Conservation (phyloP, 2,329 filamentous ascomycete species). For the Sporothrix humicola region DNA sequence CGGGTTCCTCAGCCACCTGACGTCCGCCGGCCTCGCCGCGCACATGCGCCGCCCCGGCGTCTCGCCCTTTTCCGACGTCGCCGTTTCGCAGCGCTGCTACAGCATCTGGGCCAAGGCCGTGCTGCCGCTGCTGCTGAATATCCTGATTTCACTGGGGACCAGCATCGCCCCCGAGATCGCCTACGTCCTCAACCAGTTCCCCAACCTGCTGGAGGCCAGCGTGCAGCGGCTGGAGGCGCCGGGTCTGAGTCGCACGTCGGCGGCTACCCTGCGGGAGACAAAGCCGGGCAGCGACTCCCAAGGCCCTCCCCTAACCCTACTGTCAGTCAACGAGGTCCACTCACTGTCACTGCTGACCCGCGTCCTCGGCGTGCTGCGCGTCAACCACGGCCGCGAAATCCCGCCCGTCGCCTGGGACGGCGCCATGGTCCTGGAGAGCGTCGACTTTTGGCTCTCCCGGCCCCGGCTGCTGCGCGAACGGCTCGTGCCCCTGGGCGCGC, state of each 20-base stretch:
- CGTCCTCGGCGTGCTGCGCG: slow-evolving; percentile 71
- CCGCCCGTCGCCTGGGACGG: slow-evolving; percentile 77
- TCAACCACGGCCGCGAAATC: slow-evolving; percentile 72
- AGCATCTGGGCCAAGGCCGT: slow-evolving; percentile 89
- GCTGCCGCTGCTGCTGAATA: slow-evolving; percentile 84
- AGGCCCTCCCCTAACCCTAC: slow-evolving; percentile 68
- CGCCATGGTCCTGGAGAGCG: slow-evolving; percentile 74
- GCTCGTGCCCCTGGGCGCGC: slow-evolving; percentile 73
- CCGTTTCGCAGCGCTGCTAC: slow-evolving; percentile 75
- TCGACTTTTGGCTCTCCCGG: slow-evolving; percentile 79
- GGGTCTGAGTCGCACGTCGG: slow-evolving; percentile 54
- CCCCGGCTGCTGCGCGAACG: slow-evolving; percentile 72
- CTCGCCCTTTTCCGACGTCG: slow-evolving; percentile 77
- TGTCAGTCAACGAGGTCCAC: slow-evolving; percentile 77
- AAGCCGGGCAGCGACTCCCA: slow-evolving; percentile 45
- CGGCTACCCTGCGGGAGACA: background rate
- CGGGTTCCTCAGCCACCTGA: slow-evolving; percentile 78
- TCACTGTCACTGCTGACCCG: slow-evolving; percentile 76
- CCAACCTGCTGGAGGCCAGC: slow-evolving; percentile 74
- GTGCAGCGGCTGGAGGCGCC: slow-evolving; percentile 72
- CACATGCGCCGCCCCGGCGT: slow-evolving; percentile 74
- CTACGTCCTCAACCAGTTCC: slow-evolving; percentile 88
- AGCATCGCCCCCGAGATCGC: slow-evolving; percentile 84
- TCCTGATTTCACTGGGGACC: slow-evolving; percentile 79
- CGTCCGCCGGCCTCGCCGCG: slow-evolving; percentile 77